Percentiles rank a stretch among this genome's conserved stretches.
Evolutionary conservation across 164 flowering plant species (phyloP).

Genomic region (Buxus sempervirens): DNA sequence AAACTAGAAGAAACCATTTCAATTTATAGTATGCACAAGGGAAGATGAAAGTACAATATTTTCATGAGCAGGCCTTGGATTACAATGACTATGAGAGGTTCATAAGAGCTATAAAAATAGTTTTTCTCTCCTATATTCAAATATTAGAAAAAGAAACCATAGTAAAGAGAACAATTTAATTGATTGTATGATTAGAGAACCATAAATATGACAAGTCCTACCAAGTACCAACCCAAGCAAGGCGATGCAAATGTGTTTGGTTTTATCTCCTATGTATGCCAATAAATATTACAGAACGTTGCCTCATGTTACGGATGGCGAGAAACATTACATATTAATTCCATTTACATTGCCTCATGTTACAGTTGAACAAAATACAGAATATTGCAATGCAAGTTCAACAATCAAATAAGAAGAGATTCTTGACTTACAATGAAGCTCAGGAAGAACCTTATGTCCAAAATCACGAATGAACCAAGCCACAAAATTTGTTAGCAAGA

Average conservation of each 20-base stretch:
- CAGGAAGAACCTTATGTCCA: slow-evolving; percentile 44
- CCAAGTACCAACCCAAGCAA: not conserved
- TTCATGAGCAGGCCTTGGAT: not conserved
- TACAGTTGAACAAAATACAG: not conserved
- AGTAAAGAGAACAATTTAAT: not conserved
- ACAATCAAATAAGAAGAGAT: not conserved
- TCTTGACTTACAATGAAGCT: slow-evolving; percentile 48
- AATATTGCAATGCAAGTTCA: not conserved
- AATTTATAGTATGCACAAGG: not conserved
- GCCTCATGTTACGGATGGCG: too few species aligned
- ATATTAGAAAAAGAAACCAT: not conserved
- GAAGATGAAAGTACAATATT: too few species aligned
- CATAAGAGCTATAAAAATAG: not conserved
- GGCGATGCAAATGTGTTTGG: not conserved
- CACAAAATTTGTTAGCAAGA: slow-evolving; percentile 51
- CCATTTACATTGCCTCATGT: not conserved
- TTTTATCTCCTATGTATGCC: not conserved
- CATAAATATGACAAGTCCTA: not conserved
- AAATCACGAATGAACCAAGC: slow-evolving; percentile 90
- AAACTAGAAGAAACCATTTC: not conserved
- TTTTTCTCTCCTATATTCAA: not conserved
- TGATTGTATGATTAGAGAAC: not conserved
- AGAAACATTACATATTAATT: too few species aligned
- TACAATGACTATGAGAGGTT: not conserved
- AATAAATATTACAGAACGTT: too few species aligned